Conservation (phyloP, 345 rosid species). For the Angophora floribunda region DNA sequence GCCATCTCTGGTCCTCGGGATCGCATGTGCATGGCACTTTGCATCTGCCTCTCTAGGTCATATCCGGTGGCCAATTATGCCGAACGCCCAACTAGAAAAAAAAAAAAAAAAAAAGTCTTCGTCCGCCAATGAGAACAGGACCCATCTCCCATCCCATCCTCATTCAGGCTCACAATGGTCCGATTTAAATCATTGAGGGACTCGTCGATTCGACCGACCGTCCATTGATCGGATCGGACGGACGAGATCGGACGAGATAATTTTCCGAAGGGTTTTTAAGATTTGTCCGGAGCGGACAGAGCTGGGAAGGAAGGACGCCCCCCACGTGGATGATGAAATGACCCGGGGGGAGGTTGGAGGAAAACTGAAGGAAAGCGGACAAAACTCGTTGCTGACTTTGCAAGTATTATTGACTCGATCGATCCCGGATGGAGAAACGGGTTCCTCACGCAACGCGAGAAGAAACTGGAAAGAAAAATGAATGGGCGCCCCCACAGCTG, state of each 20-base stretch:
- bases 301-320: background rate
- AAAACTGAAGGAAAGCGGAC: background rate
- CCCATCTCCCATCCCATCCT: background rate
- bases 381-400: background rate
- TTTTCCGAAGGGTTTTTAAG: background rate
- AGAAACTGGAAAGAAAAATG: background rate
- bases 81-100: background rate
- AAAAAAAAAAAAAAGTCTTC: background rate
- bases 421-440: background rate
- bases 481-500: background rate
- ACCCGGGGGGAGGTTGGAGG: too few species aligned
- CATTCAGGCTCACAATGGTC: background rate
- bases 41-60: background rate
- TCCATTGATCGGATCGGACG: background rate
- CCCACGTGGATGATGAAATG: background rate
- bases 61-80: background rate
- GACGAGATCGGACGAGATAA: background rate
- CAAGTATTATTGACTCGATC: background rate
- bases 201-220: background rate
- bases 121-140: background rate
- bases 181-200: background rate
- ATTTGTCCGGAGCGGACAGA: background rate
- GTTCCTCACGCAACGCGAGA: slow-evolving; percentile 3
- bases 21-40: background rate
- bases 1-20: background rate